Evolutionary conservation across 108 stramenopile genomes (phyloP).

Genomic region (Cyclotella sp.): DNA sequence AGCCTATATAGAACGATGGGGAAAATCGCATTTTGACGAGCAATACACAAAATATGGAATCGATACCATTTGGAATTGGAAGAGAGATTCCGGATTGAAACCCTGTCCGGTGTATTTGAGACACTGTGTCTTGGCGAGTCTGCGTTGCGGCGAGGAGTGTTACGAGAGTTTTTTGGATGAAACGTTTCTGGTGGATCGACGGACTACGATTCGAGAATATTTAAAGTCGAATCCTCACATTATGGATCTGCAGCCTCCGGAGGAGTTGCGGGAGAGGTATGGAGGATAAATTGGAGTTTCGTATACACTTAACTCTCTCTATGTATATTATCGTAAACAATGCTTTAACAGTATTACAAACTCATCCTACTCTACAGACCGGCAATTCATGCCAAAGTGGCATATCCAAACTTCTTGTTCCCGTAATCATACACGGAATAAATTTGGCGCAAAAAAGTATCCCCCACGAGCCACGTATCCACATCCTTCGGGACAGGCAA

Average conservation of each 20-base stretch:
- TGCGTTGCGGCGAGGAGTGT: conserved; percentile 52
- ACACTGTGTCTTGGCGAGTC: conserved; percentile 84
- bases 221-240: conserved; percentile 60
- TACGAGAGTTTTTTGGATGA: conserved; percentile 81
- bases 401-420: conserved; percentile 64
- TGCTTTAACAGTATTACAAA: too few species aligned
- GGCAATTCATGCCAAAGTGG: conserved; percentile 33
- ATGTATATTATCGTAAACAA: too few species aligned
- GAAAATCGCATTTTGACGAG: conserved; percentile 59
- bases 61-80: conserved; percentile 86
- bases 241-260: conserved; percentile 58
- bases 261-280: conserved; percentile 55
- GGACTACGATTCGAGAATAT: conserved; percentile 74
- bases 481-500: conserved; percentile 57
- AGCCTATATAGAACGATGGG: conserved; percentile 71
- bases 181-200: conserved; percentile 78
- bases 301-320: too few species aligned
- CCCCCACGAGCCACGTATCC: conserved; percentile 83
- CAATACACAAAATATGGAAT: conserved; percentile 67
- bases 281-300: conserved; percentile 45
- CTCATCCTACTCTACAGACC: neutral
- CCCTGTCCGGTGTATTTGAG: conserved; percentile 88
- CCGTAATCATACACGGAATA: conserved; percentile 75
- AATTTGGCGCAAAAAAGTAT: conserved; percentile 83
- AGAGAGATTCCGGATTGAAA: conserved; percentile 62